A percentile compares a stretch with the other conserved stretches of the same genome.
Evolutionary conservation across 345 rosid species (phyloP).

Genomic region (Carallia pectinifolia): DNA sequence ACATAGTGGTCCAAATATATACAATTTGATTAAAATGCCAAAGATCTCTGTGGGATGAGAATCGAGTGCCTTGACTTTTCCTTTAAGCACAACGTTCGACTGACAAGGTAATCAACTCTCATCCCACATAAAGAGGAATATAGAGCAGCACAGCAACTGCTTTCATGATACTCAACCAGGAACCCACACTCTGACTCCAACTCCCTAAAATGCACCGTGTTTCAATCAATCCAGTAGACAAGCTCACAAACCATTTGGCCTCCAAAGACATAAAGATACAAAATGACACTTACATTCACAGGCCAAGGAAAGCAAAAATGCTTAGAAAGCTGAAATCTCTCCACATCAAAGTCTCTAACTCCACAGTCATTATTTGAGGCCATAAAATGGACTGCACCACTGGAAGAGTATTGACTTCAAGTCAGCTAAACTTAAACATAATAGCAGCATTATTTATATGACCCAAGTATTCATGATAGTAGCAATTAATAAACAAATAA

Average conservation of each 20-base stretch:
- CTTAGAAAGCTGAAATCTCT: constrained; percentile 49
- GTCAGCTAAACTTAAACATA: constrained; percentile 7
- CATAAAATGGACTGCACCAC: constrained; percentile 56
- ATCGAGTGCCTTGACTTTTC: too few relatives aligned
- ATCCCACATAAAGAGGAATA: too few relatives aligned
- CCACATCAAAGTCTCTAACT: constrained; percentile 50
- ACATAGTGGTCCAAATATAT: too few relatives aligned
- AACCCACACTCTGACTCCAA: neutral
- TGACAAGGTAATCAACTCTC: too few relatives aligned
- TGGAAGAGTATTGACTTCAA: constrained; percentile 21
- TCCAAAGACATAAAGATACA: neutral
- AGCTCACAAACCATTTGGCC: neutral
- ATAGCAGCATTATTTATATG: too few relatives aligned
- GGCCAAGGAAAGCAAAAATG: constrained; percentile 56
- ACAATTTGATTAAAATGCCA: too few relatives aligned
- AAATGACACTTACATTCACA: constrained; percentile 47
- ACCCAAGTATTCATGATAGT: neutral
- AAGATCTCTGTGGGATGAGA: too few relatives aligned
- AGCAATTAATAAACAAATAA: too few relatives aligned
- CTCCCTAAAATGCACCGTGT: too few relatives aligned
- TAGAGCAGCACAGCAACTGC: too few relatives aligned
- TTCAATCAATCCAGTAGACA: too few relatives aligned
- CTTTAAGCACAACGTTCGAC: too few relatives aligned
- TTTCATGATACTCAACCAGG: neutral
- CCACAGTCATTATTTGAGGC: constrained; percentile 56